Base-by-base conservation (phyloP, 2,329 filamentous ascomycete species). In the Xylaria polymorpha region DNA sequence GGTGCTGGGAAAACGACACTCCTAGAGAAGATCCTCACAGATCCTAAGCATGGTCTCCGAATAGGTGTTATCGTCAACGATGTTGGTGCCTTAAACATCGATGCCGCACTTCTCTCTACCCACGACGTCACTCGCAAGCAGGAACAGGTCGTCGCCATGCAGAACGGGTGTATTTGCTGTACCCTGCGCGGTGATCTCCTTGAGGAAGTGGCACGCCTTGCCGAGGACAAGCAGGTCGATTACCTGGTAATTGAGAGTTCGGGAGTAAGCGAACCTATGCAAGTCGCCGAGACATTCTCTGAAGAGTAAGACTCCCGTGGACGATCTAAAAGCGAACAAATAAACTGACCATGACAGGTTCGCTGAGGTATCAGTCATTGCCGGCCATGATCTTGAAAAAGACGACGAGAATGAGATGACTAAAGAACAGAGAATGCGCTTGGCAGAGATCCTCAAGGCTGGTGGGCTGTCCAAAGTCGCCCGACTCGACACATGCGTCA, bases 131-230 rank as follows among this genome's bases (percentile, higher is more conserved):
- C 85, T 35, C 74, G 77, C 2, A 85, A 87, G 71, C 81, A 90
- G 46, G 88, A 91, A 71, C 90, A 91, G 71, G 83, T 92, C 39
- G 87, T 92, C 18, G 86, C 89, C 10, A 84, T 92, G 64, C 89
- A 92, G 74, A 92, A 92, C 70, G 90, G 91, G 10, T 93, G 91
- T 72, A 94, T 94, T 74, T 94, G 91, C 82, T 94, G 91, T 74
- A 93, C 91, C 0, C 83, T 93, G 0, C 88, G 91, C 3, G 90
- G 91, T 0, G 91, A 93, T 65, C 80, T 93, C 1, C 84, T 94
- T 0, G 87, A 91, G 68, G 91, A 93, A 76, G 85, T 93, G 0
- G 90, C 90, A 0, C 85, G 85, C 0, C 82, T 93, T 1, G 85
- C 90, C 0, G 86, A 90, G 74, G 83, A 88, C 0, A 85, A 88